A percentile compares a stretch with the other conserved stretches of the same genome.
Conservation (phyloP, 2,329 filamentous ascomycete genomes). For the Cladosporium sphaerospermum region DNA sequence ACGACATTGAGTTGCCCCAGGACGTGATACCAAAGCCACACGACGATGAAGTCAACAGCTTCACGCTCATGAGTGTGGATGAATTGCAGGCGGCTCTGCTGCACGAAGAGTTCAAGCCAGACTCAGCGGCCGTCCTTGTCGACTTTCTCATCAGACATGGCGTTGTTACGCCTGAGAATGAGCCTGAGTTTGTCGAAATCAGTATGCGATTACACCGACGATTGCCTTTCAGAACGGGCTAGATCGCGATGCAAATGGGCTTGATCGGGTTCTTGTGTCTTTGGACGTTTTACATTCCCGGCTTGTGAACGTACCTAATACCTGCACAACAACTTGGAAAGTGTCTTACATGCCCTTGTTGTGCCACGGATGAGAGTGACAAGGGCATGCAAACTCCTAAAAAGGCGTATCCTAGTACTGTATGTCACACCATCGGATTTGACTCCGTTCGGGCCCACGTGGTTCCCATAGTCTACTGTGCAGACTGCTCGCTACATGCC, state of each 20-base stretch:
- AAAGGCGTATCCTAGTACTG: too few relatives aligned
- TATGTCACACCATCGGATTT: too few relatives aligned
- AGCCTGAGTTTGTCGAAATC: conserved; percentile 71
- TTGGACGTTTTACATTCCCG: too few relatives aligned
- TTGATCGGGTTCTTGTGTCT: too few relatives aligned
- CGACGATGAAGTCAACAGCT: conserved; percentile 82
- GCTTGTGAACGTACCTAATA: too few relatives aligned
- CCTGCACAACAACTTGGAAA: too few relatives aligned
- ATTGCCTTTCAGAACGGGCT: conserved; percentile 55
- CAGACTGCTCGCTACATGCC: too few relatives aligned
- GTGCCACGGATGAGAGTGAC: too few relatives aligned
- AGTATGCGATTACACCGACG: conserved; percentile 65
- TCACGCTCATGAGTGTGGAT: conserved; percentile 66
- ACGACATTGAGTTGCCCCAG: conserved; percentile 70
- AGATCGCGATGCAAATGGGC: background rate
- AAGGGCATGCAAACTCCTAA: too few relatives aligned
- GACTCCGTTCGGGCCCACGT: too few relatives aligned
- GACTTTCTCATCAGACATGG: conserved; percentile 86
- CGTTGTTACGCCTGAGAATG: conserved; percentile 70
- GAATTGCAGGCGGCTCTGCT: conserved; percentile 64
- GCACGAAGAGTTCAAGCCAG: conserved; percentile 77
- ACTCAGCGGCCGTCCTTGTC: conserved; percentile 75
- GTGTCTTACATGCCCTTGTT: too few relatives aligned
- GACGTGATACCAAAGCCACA: conserved; percentile 66
- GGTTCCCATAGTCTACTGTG: too few relatives aligned